Percentiles rank a stretch among this genome's conserved stretches.
Evolutionary conservation across 306 rosid genomes (phyloP).

Genomic region (Glycyrrhiza uralensis): DNA sequence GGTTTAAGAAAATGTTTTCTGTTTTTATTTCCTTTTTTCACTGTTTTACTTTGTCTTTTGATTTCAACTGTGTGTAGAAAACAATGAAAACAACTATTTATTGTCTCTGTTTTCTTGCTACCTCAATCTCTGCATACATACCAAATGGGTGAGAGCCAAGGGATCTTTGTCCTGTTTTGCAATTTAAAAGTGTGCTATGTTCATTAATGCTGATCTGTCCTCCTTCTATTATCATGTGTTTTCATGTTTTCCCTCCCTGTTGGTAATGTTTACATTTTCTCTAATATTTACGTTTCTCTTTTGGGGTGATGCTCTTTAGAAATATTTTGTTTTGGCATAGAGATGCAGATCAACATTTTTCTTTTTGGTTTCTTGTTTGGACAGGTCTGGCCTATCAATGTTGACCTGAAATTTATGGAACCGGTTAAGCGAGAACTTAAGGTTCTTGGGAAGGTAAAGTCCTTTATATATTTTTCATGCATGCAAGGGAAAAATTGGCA

Average conservation of each 20-base stretch:
- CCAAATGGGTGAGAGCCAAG: neutral
- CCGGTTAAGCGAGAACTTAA: conserved; percentile 91
- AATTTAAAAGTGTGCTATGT: neutral
- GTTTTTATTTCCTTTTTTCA: neutral
- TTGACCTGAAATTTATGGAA: conserved; percentile 74
- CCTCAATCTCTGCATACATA: neutral
- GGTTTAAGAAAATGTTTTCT: neutral
- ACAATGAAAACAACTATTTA: neutral
- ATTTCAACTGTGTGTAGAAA: neutral
- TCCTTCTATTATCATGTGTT: neutral
- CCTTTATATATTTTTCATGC: neutral
- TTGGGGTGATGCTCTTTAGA: neutral
- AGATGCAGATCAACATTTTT: neutral
- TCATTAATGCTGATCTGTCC: neutral
- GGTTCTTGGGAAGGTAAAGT: conserved; percentile 74
- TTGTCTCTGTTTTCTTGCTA: neutral
- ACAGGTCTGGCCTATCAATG: conserved; percentile 87
- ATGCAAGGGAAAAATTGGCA: neutral
- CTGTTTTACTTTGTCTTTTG: neutral
- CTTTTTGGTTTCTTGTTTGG: conserved; percentile 14
- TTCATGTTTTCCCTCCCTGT: neutral
- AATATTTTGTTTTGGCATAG: neutral
- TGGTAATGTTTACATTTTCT: neutral
- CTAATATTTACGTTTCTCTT: neutral
- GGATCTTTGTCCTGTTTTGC: neutral